A percentile compares a stretch with the other conserved stretches of the same genome.
phyloP scores from a whole-genome alignment of 2,329 filamentous ascomycete genomes.

The Colletotrichum incanum region DNA sequence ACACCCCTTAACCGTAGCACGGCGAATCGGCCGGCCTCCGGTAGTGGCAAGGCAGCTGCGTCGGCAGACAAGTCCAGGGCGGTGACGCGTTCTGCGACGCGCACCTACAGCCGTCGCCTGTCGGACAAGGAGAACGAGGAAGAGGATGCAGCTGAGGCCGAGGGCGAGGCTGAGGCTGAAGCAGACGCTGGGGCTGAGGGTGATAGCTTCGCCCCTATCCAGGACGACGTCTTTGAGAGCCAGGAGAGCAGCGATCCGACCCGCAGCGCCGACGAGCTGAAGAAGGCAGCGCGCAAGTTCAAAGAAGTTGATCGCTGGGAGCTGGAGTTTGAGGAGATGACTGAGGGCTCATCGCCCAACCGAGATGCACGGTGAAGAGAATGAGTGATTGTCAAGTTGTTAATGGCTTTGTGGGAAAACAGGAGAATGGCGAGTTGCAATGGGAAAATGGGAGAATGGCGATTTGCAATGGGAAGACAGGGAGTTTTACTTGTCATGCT shows the following conservation, averaged over 20 bases:
- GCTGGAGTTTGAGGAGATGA: conserved; percentile 77
- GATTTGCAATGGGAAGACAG: conserved; percentile 1
- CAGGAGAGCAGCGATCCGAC: conserved; percentile 45
- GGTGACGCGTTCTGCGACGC: conserved; percentile 47
- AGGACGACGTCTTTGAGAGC: conserved; percentile 60
- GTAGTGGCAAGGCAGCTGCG: conserved; percentile 46
- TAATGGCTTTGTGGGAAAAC: background rate
- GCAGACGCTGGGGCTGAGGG: conserved; percentile 52
- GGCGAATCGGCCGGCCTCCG: conserved; percentile 45
- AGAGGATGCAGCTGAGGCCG: conserved; percentile 51
- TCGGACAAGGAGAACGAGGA: conserved; percentile 74
- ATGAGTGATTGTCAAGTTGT: too few species aligned
- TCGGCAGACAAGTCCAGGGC: conserved; percentile 39
- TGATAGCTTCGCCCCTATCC: conserved; percentile 58
- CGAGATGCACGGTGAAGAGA: conserved; percentile 62
- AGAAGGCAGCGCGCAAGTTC: conserved; percentile 74
- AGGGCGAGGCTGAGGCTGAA: conserved; percentile 49
- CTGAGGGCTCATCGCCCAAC: conserved; percentile 67
- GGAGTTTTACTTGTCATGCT: conserved; percentile 4
- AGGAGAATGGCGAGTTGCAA: background rate
- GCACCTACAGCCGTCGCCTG: conserved; percentile 66
- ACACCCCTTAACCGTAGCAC: conserved; percentile 49
- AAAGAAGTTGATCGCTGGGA: conserved; percentile 80
- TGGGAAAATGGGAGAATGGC: background rate
- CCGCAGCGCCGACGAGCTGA: conserved; percentile 68